Evolutionary conservation across 805 yeast species (phyloP), one percentile per base, ranked within the genome.

Genomic region (Kluyveromyces wickerhamii): DNA sequence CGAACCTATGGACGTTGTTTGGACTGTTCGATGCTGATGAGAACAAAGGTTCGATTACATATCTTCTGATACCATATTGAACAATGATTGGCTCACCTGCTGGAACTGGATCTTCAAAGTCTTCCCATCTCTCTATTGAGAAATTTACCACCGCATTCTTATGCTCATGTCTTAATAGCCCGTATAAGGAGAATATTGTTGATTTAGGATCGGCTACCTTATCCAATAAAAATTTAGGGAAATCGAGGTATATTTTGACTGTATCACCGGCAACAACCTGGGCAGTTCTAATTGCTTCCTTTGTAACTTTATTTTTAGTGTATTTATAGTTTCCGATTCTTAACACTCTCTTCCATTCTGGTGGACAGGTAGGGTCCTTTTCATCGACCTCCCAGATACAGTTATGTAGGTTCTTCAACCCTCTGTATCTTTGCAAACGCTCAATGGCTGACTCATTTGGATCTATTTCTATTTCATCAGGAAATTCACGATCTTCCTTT

Each of bases 61-160:
- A 77, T 50, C 98, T 74, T 59, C 97, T 78, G 35, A 89, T 84
- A 17, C 98, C 99, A 53, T 87, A 88, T 62, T 92, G 97, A 11
- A 84, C 89, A 35, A 88, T 65, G 44, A 92, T 65, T 20, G 77
- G 60, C 30, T 84, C 94, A 47, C 80, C 79, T n/a, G 94, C 74
- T 31, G 87, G 81, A 38, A 92, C 71, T 21, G 97, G 94, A 35
- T 74, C 72, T 31, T 82, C 88, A 49, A 78, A 85, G 44, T 82
- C 94, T 60, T 89, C 94, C 88, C 96, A 87, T 20, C 92, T 71
- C 47, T 80, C 77, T 41, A 86, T 72, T 6, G 89, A 72, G 51
- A 85, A 78, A 60, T 89, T 86, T 39, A 84, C 78, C 24, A 83
- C 81, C 0, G 94, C 80, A 41, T 75, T 70, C 56, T 88, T 82